Conservation (phyloP, 2,329 filamentous ascomycete species). For the Botrytis cinerea region DNA sequence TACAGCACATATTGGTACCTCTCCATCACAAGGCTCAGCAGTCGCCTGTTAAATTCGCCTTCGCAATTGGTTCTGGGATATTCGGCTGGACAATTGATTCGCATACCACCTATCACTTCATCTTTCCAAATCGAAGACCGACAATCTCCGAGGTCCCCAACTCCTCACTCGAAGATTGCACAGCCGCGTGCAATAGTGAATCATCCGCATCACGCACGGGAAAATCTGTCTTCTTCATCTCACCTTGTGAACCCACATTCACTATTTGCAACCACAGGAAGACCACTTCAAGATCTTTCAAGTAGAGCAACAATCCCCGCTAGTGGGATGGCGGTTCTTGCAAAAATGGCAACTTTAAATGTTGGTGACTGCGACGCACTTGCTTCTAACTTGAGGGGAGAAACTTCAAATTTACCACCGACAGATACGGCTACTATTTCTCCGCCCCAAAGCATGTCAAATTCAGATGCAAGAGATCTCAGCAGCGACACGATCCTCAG, state of each 20-base stretch:
- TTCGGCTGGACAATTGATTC: background rate
- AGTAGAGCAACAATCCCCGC: background rate
- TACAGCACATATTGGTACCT: background rate
- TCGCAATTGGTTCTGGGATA: slow-evolving; percentile 11
- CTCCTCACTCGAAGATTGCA: background rate
- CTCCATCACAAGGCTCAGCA: background rate
- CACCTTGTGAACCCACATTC: background rate
- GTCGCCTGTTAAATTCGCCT: background rate
- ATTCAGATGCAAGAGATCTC: background rate
- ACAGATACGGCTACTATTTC: background rate
- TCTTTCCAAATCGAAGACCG: background rate
- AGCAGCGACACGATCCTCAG: background rate
- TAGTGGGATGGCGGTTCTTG: background rate
- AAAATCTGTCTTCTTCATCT: background rate
- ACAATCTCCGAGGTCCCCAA: background rate
- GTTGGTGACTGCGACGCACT: background rate
- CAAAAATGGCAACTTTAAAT: background rate
- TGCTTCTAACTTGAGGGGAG: background rate
- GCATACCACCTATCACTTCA: background rate
- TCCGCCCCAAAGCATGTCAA: background rate
- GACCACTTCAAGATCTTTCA: background rate
- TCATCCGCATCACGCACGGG: background rate
- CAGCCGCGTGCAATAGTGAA: background rate
- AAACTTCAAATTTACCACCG: background rate
- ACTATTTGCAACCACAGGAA: background rate